phyloP scores from a whole-genome alignment of 2,329 filamentous ascomycete genomes.

The Clarireedia monteithiana region DNA sequence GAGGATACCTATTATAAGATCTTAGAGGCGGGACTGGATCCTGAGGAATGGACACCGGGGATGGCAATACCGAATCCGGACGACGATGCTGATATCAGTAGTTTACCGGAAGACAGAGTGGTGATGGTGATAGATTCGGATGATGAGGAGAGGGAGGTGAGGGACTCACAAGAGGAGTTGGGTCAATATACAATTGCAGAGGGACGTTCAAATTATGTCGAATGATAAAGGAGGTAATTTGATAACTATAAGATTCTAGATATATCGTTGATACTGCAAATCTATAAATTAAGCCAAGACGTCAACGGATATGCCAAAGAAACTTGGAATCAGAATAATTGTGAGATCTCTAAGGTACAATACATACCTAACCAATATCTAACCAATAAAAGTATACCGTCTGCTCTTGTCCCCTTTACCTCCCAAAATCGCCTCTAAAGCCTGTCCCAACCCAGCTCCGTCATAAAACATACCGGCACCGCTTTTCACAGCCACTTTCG shows the following conservation, averaged over 20 bases:
- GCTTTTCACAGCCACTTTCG: constrained; percentile 14
- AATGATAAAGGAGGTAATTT: too few species aligned
- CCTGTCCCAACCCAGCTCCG: constrained; percentile 62
- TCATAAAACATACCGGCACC: constrained; percentile 62
- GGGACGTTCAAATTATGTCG: too few species aligned
- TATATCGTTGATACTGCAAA: too few species aligned
- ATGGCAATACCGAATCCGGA: constrained; percentile 1
- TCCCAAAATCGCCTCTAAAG: constrained; percentile 70
- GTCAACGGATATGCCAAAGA: not conserved
- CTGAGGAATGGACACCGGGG: not conserved
- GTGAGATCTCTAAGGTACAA: not conserved
- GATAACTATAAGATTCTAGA: too few species aligned
- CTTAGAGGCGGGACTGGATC: constrained; percentile 5
- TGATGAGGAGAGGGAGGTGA: too few species aligned
- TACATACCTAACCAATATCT: not conserved
- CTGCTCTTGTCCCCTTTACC: constrained; percentile 43
- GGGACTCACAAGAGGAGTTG: too few species aligned
- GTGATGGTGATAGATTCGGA: not conserved
- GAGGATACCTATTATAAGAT: constrained; percentile 2
- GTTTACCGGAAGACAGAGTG: not conserved
- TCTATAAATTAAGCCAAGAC: not conserved
- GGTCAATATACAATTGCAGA: too few species aligned
- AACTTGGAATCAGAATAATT: not conserved
- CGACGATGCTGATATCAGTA: not conserved
- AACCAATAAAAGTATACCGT: constrained; percentile 45